Evolutionary conservation across 371 early-diverging fungal species (phyloP).

Genomic region (Syncephalastrum sp.): DNA sequence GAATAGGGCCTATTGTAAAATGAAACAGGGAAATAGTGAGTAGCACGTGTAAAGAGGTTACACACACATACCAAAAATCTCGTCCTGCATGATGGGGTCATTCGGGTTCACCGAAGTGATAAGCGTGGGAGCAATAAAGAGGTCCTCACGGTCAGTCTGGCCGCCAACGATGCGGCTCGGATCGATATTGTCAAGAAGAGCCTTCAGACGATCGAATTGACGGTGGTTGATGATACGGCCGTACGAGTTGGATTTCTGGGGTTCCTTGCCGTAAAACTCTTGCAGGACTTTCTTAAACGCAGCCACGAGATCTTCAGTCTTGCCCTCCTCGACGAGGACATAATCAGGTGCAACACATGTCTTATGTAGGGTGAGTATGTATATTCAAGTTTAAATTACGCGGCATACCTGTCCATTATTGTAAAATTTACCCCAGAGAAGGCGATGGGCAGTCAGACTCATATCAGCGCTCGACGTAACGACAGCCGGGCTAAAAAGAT

Average conservation of each 20-base stretch:
- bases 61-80: slow-evolving; percentile 57
- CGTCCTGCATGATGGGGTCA: slow-evolving; percentile 70
- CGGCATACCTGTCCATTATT: slow-evolving; percentile 79
- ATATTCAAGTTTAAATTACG: neutral
- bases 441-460: slow-evolving; percentile 65
- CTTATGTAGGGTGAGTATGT: slow-evolving; percentile 10
- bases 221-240: slow-evolving; percentile 69
- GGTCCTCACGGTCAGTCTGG: slow-evolving; percentile 50
- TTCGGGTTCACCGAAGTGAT: slow-evolving; percentile 54
- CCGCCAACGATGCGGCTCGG: slow-evolving; percentile 56
- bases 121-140: slow-evolving; percentile 69
- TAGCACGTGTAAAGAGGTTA: neutral
- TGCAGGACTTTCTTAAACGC: slow-evolving; percentile 41
- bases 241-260: slow-evolving; percentile 52
- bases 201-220: slow-evolving; percentile 71
- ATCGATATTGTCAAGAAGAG: slow-evolving; percentile 48
- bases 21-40: neutral
- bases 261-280: slow-evolving; percentile 53
- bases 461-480: slow-evolving; percentile 71
- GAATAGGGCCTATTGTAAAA: slow-evolving; percentile 58
- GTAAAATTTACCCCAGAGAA: slow-evolving; percentile 78
- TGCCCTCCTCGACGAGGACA: slow-evolving; percentile 59
- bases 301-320: slow-evolving; percentile 53
- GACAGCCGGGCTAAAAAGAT: slow-evolving; percentile 59
- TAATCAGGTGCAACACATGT: slow-evolving; percentile 92